Conservation (phyloP, 306 rosid genomes). For the Fragaria vesca region DNA sequence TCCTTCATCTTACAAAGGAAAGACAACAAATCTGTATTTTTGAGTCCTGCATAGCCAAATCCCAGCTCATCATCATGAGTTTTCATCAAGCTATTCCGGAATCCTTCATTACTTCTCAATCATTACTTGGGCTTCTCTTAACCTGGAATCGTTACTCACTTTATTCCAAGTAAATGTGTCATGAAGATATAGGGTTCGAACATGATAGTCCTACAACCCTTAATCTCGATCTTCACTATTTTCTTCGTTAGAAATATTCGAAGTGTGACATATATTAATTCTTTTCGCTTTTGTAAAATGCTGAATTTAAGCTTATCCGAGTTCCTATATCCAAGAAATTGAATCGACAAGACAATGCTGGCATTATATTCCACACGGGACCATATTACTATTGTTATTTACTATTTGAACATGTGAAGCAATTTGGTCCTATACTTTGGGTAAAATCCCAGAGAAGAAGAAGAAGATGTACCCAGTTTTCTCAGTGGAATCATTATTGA, state of each 20-base stretch:
- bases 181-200: neutral
- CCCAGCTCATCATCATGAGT: neutral
- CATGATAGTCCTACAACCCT: too few relatives aligned
- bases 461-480: neutral
- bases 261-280: too few relatives aligned
- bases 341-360: conserved; percentile 7
- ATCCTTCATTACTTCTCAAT: neutral
- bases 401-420: conserved; percentile 7
- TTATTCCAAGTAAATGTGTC: too few relatives aligned
- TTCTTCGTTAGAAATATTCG: too few relatives aligned
- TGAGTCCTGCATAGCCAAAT: neutral
- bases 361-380: conserved; percentile 1
- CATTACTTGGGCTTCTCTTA: neutral
- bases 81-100: neutral
- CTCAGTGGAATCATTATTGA: neutral
- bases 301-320: neutral
- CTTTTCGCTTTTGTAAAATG: too few relatives aligned
- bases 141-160: neutral
- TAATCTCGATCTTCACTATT: too few relatives aligned
- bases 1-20: neutral
- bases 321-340: neutral
- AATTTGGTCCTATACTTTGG: neutral
- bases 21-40: neutral
- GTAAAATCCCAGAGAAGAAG: neutral
- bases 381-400: neutral